These are phyloP conservation scores for Lactuca sativa DNA, from an alignment of 129 eudicot genomes.

Conservation along the genomic window DNA sequence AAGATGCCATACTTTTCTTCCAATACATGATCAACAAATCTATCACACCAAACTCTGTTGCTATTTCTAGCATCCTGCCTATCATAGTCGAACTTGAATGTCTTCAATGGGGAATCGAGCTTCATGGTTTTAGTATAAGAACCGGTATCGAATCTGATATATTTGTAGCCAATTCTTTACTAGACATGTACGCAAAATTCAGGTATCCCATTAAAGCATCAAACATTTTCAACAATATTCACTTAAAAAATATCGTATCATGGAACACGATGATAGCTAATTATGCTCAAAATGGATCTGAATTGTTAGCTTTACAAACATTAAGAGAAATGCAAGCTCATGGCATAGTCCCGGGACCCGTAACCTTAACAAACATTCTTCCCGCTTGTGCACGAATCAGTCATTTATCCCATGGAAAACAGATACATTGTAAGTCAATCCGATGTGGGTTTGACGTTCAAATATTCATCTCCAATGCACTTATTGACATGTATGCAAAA, in stretches of 20 bases:
- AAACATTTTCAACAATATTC: slow-evolving; percentile 40
- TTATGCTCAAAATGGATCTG: slow-evolving; percentile 57
- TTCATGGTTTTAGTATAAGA: slow-evolving; percentile 55
- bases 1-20: slow-evolving; percentile 41
- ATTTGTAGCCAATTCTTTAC: slow-evolving; percentile 68
- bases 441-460: slow-evolving; percentile 35
- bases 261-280: slow-evolving; percentile 75
- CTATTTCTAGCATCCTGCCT: slow-evolving; percentile 66
- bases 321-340: slow-evolving; percentile 40
- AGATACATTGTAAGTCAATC: slow-evolving; percentile 42
- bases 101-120: slow-evolving; percentile 44
- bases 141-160: slow-evolving; percentile 49
- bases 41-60: slow-evolving; percentile 35
- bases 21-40: slow-evolving; percentile 39
- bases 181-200: slow-evolving; percentile 74
- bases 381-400: slow-evolving; percentile 52
- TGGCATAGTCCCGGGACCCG: slow-evolving; percentile 31
- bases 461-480: slow-evolving; percentile 44
- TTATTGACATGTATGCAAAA: slow-evolving; percentile 57
- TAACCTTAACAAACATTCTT: slow-evolving; percentile 41
- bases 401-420: slow-evolving; percentile 37
- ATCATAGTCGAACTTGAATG: slow-evolving; percentile 47
- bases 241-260: slow-evolving; percentile 49
- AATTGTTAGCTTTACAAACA: slow-evolving; percentile 32
- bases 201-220: slow-evolving; percentile 39